Evolutionary conservation across 352 stramenopile species (phyloP).

Genomic region (Phytophthora capsici): DNA sequence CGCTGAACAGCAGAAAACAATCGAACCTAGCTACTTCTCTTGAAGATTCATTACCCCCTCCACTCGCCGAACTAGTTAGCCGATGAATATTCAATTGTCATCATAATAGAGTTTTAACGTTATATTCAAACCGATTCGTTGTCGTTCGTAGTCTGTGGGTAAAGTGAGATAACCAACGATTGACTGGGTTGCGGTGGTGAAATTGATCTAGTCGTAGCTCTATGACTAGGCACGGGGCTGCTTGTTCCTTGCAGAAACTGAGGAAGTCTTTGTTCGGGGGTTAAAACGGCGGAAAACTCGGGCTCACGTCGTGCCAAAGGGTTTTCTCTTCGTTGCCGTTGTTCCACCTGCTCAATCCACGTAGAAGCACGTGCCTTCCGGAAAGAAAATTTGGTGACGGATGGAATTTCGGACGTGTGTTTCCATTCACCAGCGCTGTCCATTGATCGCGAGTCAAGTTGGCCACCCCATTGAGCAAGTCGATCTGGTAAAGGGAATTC

Average conservation of each 20-base stretch:
- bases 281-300: not conserved
- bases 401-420: slow-evolving; percentile 66
- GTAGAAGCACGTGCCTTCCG: slow-evolving; percentile 49
- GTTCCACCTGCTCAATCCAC: slow-evolving; percentile 81
- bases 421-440: slow-evolving; percentile 68
- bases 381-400: slow-evolving; percentile 62
- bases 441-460: slow-evolving; percentile 52
- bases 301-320: slow-evolving; percentile 35
- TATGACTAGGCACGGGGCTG: slow-evolving; percentile 46
- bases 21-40: slow-evolving; percentile 25
- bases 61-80: not conserved
- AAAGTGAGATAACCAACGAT: slow-evolving; percentile 14
- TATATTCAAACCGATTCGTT: slow-evolving; percentile 6
- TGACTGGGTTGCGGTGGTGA: not conserved
- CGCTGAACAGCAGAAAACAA: slow-evolving; percentile 22
- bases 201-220: not conserved
- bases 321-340: slow-evolving; percentile 48
- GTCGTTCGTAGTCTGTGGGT: not conserved
- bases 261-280: slow-evolving; percentile 49
- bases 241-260: slow-evolving; percentile 57
- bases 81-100: slow-evolving; percentile 6
- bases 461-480: slow-evolving; percentile 53
- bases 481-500: slow-evolving; percentile 39
- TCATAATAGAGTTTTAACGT: not conserved
- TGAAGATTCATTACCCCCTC: not conserved